A percentile compares a stretch with the other conserved stretches of the same genome.
phyloP scores from a whole-genome alignment of 2,329 filamentous ascomycete genomes.

The Sarocladiaceae sp. region DNA sequence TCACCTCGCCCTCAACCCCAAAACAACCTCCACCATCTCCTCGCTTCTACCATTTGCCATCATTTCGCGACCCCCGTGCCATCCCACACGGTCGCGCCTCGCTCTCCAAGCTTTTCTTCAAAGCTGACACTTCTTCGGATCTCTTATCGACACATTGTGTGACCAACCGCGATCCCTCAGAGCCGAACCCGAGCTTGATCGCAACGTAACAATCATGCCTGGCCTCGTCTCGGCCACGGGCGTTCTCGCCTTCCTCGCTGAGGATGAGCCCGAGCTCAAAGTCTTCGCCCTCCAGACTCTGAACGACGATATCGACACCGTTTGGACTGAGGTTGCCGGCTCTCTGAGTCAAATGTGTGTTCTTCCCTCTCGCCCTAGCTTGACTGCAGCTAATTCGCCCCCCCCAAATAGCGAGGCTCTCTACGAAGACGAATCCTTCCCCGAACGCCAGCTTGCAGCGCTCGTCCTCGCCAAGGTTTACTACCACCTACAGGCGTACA shows the following conservation, averaged over 20 bases:
- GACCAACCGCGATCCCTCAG: constrained; percentile 5
- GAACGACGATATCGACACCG: constrained; percentile 91
- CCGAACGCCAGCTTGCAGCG: constrained; percentile 87
- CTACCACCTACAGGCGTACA: constrained; percentile 97
- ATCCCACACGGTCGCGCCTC: background rate
- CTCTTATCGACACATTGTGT: constrained; percentile 8
- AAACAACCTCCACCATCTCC: constrained; percentile 13
- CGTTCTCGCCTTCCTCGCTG: constrained; percentile 88
- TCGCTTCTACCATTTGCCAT: constrained; percentile 5
- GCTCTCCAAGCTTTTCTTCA: background rate
- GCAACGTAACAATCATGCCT: constrained; percentile 51
- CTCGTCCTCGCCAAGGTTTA: constrained; percentile 96
- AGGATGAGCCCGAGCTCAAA: constrained; percentile 90
- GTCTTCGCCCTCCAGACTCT: constrained; percentile 91
- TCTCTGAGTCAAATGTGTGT: constrained; percentile 85
- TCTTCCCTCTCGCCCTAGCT: background rate
- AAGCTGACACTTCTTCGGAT: constrained; percentile 7
- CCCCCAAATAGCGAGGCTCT: constrained; percentile 71
- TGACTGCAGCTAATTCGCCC: constrained; percentile 12
- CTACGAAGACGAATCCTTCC: constrained; percentile 93
- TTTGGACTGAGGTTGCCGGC: constrained; percentile 95
- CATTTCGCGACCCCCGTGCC: background rate
- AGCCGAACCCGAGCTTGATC: background rate
- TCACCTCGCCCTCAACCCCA: constrained; percentile 12
- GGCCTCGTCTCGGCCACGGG: constrained; percentile 90